Evolutionary conservation across 192 early-diverging fungal species (phyloP).

Genomic region (Podila epigama): DNA sequence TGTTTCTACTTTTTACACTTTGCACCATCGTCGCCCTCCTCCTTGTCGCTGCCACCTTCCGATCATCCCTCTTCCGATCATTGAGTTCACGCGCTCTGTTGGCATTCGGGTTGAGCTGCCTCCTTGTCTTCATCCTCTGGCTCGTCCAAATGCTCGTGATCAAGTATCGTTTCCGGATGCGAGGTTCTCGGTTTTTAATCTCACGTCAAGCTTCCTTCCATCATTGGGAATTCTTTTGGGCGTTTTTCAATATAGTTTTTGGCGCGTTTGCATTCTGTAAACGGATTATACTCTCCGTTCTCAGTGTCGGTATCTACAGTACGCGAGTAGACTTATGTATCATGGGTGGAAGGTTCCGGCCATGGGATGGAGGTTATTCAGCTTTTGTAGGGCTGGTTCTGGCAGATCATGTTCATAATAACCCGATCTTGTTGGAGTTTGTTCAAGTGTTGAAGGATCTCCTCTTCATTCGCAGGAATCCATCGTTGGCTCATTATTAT

Average conservation of each 20-base stretch:
- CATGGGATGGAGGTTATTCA: constrained; percentile 46
- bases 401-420: constrained; percentile 43
- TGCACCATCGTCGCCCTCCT: constrained; percentile 41
- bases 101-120: constrained; percentile 32
- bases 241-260: constrained; percentile 50
- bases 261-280: constrained; percentile 46
- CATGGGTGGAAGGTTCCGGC: constrained; percentile 45
- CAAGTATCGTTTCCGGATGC: constrained; percentile 45
- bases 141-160: constrained; percentile 46
- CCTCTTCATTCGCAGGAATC: constrained; percentile 10
- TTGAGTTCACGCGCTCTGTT: constrained; percentile 27
- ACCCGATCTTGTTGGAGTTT: constrained; percentile 44
- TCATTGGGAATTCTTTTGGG: constrained; percentile 50
- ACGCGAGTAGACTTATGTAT: constrained; percentile 41
- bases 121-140: constrained; percentile 39
- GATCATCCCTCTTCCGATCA: constrained; percentile 40
- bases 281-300: constrained; percentile 16
- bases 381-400: constrained; percentile 44
- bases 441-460: constrained; percentile 41
- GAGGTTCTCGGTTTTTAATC: constrained; percentile 36
- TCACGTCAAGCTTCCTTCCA: constrained; percentile 32
- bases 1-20: constrained; percentile 32
- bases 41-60: constrained; percentile 45
- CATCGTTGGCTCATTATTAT: constrained; percentile 18
- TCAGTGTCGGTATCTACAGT: constrained; percentile 29